Conservation (phyloP, 1,139 yeast species). For the Scheffersomyces segobiensis region DNA sequence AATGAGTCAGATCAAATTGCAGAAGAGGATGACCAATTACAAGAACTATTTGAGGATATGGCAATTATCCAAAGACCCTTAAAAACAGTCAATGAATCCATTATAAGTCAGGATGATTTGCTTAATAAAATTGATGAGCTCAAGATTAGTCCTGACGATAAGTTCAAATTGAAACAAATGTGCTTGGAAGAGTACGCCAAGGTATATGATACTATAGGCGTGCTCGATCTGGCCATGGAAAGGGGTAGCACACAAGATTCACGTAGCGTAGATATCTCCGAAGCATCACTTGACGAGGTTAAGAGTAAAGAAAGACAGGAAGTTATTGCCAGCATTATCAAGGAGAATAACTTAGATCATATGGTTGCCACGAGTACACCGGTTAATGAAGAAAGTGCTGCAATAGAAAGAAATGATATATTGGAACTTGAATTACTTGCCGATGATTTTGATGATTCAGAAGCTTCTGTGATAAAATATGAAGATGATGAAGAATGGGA, state of each 20-base stretch:
- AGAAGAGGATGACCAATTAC: conserved; percentile 34
- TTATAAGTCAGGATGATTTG: conserved; percentile 20
- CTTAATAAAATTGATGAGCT: conserved; percentile 31
- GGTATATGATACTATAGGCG: conserved; percentile 1
- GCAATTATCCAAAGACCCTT: conserved; percentile 25
- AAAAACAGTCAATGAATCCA: not conserved
- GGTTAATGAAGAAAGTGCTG: conserved; percentile 1
- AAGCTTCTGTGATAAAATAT: conserved; percentile 26
- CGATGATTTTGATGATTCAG: conserved; percentile 47
- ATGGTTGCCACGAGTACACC: conserved; percentile 7
- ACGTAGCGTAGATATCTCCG: conserved; percentile 6
- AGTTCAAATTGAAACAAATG: conserved; percentile 42
- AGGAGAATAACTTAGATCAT: conserved; percentile 14
- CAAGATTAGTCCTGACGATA: conserved; percentile 51
- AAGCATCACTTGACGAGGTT: conserved; percentile 8
- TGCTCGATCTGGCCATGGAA: not conserved
- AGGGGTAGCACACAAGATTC: not conserved
- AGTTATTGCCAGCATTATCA: conserved; percentile 12
- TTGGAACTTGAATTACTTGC: conserved; percentile 50
- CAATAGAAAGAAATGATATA: conserved; percentile 27
- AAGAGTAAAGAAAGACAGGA: conserved; percentile 9
- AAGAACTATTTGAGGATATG: conserved; percentile 52
- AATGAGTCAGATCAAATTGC: conserved; percentile 6
- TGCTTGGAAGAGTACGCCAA: conserved; percentile 18
- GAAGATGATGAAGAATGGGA: conserved; percentile 44